A percentile compares a stretch with the other conserved stretches of the same genome.
Evolutionary conservation across 345 rosid species (phyloP).

Genomic region (Punica granatum): DNA sequence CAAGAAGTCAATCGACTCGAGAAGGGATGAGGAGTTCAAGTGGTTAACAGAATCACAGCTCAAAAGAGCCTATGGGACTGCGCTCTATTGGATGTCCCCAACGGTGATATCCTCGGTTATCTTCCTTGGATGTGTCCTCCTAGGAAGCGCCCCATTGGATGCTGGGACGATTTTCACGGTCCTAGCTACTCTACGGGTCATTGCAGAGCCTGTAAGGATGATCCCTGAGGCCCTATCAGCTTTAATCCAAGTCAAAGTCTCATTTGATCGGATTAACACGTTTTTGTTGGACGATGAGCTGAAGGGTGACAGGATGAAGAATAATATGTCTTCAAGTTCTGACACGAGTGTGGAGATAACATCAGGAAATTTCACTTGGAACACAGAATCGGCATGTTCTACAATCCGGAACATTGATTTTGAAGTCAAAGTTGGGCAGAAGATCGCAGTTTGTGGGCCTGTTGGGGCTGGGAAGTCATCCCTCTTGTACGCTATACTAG

Average conservation of each 20-base stretch:
- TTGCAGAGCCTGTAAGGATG: constrained; percentile 58
- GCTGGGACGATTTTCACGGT: constrained; percentile 72
- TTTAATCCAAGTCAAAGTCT: constrained; percentile 67
- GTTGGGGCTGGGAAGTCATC: constrained; percentile 85
- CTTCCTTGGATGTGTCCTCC: constrained; percentile 52
- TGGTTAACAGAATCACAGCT: constrained; percentile 52
- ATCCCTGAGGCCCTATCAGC: constrained; percentile 69
- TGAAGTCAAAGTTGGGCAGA: constrained; percentile 38
- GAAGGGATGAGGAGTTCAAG: constrained; percentile 51
- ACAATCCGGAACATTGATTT: constrained; percentile 39
- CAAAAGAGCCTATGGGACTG: constrained; percentile 36
- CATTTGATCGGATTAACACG: constrained; percentile 42
- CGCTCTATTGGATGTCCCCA: constrained; percentile 69
- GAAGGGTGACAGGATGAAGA: constrained; percentile 24
- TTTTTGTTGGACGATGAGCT: constrained; percentile 66
- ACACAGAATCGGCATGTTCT: constrained; percentile 30
- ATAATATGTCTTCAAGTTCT: constrained; percentile 14
- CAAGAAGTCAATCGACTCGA: constrained; percentile 43
- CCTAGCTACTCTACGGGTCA: constrained; percentile 54
- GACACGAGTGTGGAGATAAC: constrained; percentile 31
- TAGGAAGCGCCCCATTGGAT: constrained; percentile 51
- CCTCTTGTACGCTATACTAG: constrained; percentile 49
- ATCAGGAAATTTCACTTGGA: constrained; percentile 67
- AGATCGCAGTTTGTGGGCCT: constrained; percentile 72
- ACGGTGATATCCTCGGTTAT: constrained; percentile 54